Evolutionary conservation across 1,139 yeast genomes (phyloP).

Genomic region (Diutina ranongensis): DNA sequence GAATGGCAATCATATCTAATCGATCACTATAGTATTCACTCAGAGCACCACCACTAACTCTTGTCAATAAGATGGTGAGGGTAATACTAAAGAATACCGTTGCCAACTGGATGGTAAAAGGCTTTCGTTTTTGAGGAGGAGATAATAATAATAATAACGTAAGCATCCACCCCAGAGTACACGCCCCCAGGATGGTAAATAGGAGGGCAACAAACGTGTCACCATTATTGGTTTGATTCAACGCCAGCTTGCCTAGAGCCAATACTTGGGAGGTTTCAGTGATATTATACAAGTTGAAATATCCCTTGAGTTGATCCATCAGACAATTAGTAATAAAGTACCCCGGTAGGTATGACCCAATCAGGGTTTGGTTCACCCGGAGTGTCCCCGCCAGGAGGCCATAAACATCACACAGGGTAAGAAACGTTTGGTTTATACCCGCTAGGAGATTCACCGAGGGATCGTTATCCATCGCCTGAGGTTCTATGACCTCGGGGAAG

Average conservation of each 20-base stretch:
- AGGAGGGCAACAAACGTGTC: slow-evolving; percentile 34
- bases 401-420: slow-evolving; percentile 1
- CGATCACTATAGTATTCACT: slow-evolving; percentile 26
- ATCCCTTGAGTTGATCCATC: slow-evolving; percentile 8
- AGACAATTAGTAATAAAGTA: slow-evolving; percentile 34
- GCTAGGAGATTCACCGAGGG: neutral
- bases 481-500: neutral
- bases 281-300: neutral
- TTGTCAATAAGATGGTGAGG: slow-evolving; percentile 28
- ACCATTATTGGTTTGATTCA: slow-evolving; percentile 22
- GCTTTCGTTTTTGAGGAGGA: slow-evolving; percentile 33
- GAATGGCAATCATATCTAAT: slow-evolving; percentile 26
- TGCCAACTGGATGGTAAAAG: slow-evolving; percentile 32
- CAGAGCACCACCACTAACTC: slow-evolving; percentile 23
- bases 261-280: slow-evolving; percentile 2
- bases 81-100: slow-evolving; percentile 34
- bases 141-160: slow-evolving; percentile 33
- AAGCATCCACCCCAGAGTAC: slow-evolving; percentile 38
- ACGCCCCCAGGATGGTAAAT: slow-evolving; percentile 29
- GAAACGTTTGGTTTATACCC: neutral
- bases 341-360: slow-evolving; percentile 22
- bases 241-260: neutral
- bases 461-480: neutral
- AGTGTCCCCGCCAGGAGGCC: slow-evolving; percentile 3
- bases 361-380: neutral